Percentiles rank a stretch among this genome's conserved stretches.
These are phyloP conservation scores for Malus asiatica DNA, from an alignment of 306 rosid genomes.

Conservation along the genomic window DNA sequence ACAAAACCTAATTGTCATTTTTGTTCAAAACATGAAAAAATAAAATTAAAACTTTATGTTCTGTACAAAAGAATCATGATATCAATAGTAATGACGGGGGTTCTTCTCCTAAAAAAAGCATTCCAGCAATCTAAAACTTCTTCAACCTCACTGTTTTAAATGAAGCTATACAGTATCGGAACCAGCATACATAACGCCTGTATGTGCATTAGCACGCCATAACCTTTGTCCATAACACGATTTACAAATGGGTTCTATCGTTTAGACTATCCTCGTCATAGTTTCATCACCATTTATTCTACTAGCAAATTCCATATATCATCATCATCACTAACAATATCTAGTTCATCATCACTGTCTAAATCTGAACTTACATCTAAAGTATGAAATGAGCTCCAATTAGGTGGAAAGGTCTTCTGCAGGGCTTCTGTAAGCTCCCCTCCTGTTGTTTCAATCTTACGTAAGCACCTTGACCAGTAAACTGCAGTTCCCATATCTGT, in stretches of 20 bases:
- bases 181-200: not conserved
- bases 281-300: not conserved
- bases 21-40: not conserved
- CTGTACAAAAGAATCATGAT: slow-evolving; percentile 4
- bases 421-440: slow-evolving; percentile 85
- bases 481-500: slow-evolving; percentile 83
- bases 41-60: not conserved
- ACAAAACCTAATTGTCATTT: not conserved
- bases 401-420: slow-evolving; percentile 92
- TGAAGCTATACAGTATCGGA: not conserved
- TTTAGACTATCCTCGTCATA: slow-evolving; percentile 14
- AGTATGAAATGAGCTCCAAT: slow-evolving; percentile 60
- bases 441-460: slow-evolving; percentile 77
- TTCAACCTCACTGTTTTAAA: not conserved
- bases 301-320: slow-evolving; percentile 20
- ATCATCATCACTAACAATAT: slow-evolving; percentile 3
- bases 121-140: not conserved
- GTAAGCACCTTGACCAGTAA: slow-evolving; percentile 81
- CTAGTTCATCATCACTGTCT: slow-evolving; percentile 32
- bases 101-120: not conserved
- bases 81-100: not conserved
- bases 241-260: slow-evolving; percentile 8
- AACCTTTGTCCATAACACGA: not conserved
- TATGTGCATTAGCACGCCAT: not conserved
- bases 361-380: slow-evolving; percentile 21